These are phyloP conservation scores for Fraxinus pennsylvanica DNA, from an alignment of 257 asterid species.

Conservation along the genomic window DNA sequence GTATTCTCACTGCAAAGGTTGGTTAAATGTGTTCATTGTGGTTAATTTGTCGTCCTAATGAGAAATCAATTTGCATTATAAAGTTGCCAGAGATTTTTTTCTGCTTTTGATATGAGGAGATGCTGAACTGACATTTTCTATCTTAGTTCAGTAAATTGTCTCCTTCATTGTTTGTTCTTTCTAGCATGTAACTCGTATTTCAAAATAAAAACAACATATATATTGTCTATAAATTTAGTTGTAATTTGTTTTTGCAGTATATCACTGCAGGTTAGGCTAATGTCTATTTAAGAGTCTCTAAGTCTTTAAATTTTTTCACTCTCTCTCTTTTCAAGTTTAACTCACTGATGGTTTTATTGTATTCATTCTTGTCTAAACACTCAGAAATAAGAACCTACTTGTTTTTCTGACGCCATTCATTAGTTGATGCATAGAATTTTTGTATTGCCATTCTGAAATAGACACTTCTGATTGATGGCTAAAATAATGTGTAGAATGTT, in stretches of 20 bases:
- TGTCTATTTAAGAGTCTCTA: background rate
- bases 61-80: background rate
- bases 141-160: background rate
- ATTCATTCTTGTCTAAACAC: background rate
- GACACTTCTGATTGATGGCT: background rate
- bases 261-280: background rate
- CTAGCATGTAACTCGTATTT: background rate
- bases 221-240: background rate
- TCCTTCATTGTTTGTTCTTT: background rate
- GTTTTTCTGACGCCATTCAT: background rate
- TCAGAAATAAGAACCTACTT: background rate
- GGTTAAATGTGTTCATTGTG: background rate
- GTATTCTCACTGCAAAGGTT: background rate
- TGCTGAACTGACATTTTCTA: background rate
- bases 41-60: background rate
- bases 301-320: background rate
- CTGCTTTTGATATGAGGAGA: background rate
- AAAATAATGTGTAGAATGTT: background rate
- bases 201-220: background rate
- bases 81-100: background rate
- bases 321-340: background rate
- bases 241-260: background rate
- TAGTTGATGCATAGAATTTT: background rate
- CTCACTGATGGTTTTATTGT: background rate
- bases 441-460: background rate